Percentiles rank a stretch among this genome's conserved stretches.
phyloP scores from a whole-genome alignment of 2,329 filamentous ascomycete species.

The Nigrospora sphaerica region DNA sequence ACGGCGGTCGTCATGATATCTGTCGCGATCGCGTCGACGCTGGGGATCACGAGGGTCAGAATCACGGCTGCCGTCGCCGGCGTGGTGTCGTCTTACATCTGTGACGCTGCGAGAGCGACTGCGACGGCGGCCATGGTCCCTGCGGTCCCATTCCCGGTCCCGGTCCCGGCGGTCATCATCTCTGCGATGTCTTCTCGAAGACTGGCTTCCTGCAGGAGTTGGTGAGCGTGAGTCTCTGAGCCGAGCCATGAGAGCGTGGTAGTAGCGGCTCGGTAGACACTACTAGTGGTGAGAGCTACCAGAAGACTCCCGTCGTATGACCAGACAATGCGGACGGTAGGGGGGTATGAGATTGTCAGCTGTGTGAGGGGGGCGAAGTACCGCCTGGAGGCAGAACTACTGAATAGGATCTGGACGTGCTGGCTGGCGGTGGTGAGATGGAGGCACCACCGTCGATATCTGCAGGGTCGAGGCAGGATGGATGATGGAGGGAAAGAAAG shows the following conservation, averaged over 20 bases:
- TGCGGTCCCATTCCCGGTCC: conserved; percentile 37
- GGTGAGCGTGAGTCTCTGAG: conserved; percentile 74
- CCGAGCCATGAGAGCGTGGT: conserved; percentile 45
- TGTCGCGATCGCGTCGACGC: conserved; percentile 47
- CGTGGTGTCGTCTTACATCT: conserved; percentile 44
- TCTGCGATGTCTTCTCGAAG: conserved; percentile 61
- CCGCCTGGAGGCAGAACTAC: too few species aligned
- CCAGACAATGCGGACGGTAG: too few species aligned
- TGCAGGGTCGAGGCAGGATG: too few species aligned
- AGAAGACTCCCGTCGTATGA: background rate
- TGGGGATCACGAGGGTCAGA: conserved; percentile 36
- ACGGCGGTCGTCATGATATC: conserved; percentile 54
- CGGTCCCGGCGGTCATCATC: conserved; percentile 52
- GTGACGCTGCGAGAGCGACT: conserved; percentile 54
- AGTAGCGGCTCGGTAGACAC: conserved; percentile 26
- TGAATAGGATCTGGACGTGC: too few species aligned
- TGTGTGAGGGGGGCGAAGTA: too few species aligned
- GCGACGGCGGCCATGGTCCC: conserved; percentile 44
- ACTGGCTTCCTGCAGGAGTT: conserved; percentile 86
- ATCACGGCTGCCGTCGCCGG: conserved; percentile 13
- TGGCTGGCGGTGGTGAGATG: too few species aligned
- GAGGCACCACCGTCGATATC: too few species aligned
- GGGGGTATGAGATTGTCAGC: too few species aligned
- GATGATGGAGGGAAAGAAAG: too few species aligned
- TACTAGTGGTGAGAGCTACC: conserved; percentile 18